Evolutionary conservation across 176 grass and related monocot species (phyloP), one percentile per base, ranked within the genome.

Genomic region (Musa troglodytarum): DNA sequence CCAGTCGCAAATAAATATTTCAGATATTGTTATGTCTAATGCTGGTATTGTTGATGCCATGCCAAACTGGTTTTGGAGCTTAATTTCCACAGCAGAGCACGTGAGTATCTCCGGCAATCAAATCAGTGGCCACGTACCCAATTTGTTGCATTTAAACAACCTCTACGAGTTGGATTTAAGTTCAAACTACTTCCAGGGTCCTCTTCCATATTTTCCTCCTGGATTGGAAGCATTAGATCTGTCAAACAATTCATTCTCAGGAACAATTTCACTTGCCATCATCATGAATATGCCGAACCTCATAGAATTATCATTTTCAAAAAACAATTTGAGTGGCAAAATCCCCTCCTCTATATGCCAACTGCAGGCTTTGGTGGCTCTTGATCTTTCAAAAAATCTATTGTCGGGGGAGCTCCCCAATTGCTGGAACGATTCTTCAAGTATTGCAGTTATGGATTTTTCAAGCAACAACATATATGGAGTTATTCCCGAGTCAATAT

Each of bases 21-120:
- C 4, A 2, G 12, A 49, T 2, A 11, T 79, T 3, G 22, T 17
- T 50, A 59, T 62, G 22, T 21, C 26, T 1, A 79, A 79, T 17
- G 24, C 24, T 8, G 10, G 65, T 1, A 79, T 79, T 49, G n/a
- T 28, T 49, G 77, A 71, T 50, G 8, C 19, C 50, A 21, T 79
- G 17, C 77, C 77, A 16, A 29, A 71, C 9, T 79, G 65, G 65
- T 71, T 79, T 71, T 68, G 63, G 63, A 67, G 17, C 63, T 49
- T 69, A 11, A 68, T 52, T 34, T 54, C 23, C 9, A 23, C 53
- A 1, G 53, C 66, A 10, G 12, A 2, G 15, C 21, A 12, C 1
- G 63, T 78, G 51, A 52, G 69, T 56, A 16, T 78, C 21, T 78
- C 76, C 13, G 13, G 26, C 13, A 78, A 3, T 50, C 15, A 21